Conservation (phyloP, 2,329 filamentous ascomycete genomes). For the Thielaviopsis populi region DNA sequence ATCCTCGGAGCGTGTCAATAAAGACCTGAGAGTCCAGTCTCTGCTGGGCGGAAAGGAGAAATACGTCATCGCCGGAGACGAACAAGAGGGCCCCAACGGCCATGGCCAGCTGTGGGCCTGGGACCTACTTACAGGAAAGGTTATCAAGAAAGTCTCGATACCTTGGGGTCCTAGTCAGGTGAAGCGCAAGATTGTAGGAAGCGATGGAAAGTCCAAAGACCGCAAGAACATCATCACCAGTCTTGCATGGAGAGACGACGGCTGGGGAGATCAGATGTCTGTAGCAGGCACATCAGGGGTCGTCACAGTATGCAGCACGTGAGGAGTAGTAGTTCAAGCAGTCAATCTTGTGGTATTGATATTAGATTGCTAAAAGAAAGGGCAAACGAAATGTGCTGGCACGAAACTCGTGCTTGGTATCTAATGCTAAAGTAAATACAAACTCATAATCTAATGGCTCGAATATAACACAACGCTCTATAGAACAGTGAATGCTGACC, state of each 20-base stretch:
- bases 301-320: constrained; percentile 45
- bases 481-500: neutral
- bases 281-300: constrained; percentile 49
- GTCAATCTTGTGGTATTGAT: neutral
- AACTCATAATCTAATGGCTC: neutral
- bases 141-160: constrained; percentile 45
- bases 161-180: constrained; percentile 40
- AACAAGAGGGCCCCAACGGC: constrained; percentile 30
- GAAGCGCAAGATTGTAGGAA: constrained; percentile 39
- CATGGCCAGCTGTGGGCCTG: constrained; percentile 57
- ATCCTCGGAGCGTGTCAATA: constrained; percentile 44
- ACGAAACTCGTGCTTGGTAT: neutral
- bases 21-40: constrained; percentile 58
- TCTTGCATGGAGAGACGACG: constrained; percentile 46
- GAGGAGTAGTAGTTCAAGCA: neutral
- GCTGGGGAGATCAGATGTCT: constrained; percentile 50
- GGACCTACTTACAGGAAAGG: constrained; percentile 64
- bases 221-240: constrained; percentile 46
- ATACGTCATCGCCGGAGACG: constrained; percentile 67
- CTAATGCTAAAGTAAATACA: neutral
- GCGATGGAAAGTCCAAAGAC: constrained; percentile 45
- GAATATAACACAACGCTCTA: neutral
- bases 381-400: neutral
- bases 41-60: constrained; percentile 62
- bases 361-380: neutral